Evolutionary conservation across 2,329 filamentous ascomycete species (phyloP), one percentile per base, ranked within the genome.

Genomic region (Fusarium burgessii): DNA sequence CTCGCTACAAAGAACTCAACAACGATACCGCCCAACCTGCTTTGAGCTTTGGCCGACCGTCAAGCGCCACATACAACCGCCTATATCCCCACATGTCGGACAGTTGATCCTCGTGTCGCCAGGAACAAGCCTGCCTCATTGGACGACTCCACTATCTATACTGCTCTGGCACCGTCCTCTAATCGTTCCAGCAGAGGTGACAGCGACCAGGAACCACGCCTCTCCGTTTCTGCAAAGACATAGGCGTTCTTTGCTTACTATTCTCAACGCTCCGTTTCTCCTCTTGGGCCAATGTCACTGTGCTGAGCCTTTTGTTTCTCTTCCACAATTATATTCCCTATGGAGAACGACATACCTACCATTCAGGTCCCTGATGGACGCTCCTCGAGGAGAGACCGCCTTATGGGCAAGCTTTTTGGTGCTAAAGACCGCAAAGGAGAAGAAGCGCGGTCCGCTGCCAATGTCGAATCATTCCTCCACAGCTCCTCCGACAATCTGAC

Each of bases 331-430:
- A 43, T 47, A 61, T 62, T 60, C 62, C 63, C 71, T 68, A 86
- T 86, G 82, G 84, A 86, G 75, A 84, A 84, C 80, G 82, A 84
- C 63, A 77, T 79, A 61, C 77, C 80, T 54, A 77, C 76, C 62
- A 71, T 79, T 69, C 76, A 78, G 50, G 74, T 76, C 71, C 79
- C 82, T 61, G 83, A 84, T 66, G 80, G 78, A 63, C 80, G 81
- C 62, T 77, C 78, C 66, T 84, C 84, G 38, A 84, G 82, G 78
- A 82, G 85, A 74, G 84, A 85, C 75, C 88, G 89, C 66, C 79
- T 91, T 49, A 91, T 91, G 85, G 89, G 89, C 71, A 90, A 89
- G 82, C 82, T 91, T 62, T 90, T 90, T 75, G 84, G 84, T 61
- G 78, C 79, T 67, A 85, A 82, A 75, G 84, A 84, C 55, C 75